phyloP scores from a whole-genome alignment of 139 green algal species.

The Desmodesmus armatus region DNA sequence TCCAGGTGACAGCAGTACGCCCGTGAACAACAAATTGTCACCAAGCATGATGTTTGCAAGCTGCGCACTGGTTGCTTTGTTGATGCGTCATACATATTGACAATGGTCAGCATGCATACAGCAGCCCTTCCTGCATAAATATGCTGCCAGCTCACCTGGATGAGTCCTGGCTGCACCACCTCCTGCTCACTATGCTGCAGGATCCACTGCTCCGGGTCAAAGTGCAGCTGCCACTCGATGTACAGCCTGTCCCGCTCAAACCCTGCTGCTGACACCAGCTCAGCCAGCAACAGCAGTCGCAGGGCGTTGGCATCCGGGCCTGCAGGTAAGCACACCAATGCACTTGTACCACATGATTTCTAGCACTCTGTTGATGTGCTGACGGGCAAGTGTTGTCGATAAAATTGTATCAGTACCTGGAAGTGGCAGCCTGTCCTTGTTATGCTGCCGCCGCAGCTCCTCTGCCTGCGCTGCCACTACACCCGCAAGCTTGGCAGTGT shows the following conservation, averaged over 20 bases:
- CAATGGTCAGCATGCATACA: neutral
- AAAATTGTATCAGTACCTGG: too few species aligned
- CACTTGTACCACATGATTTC: neutral
- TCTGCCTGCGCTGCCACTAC: slow-evolving; percentile 52
- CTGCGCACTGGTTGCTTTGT: too few species aligned
- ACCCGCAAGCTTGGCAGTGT: slow-evolving; percentile 42
- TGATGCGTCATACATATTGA: neutral
- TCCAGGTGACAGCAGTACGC: neutral
- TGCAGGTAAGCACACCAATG: slow-evolving; percentile 3
- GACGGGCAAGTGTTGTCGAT: slow-evolving; percentile 48
- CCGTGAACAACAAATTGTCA: neutral
- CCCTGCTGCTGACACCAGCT: slow-evolving; percentile 65
- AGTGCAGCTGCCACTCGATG: slow-evolving; percentile 64
- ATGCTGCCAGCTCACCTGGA: slow-evolving; percentile 35
- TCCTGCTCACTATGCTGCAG: slow-evolving; percentile 48
- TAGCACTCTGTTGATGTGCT: neutral
- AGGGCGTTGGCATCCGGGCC: slow-evolving; percentile 39
- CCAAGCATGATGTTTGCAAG: neutral
- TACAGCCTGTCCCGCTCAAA: slow-evolving; percentile 67
- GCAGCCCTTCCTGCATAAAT: neutral
- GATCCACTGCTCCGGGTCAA: slow-evolving; percentile 63
- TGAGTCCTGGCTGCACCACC: slow-evolving; percentile 50
- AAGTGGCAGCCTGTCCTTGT: too few species aligned
- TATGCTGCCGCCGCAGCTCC: slow-evolving; percentile 40
- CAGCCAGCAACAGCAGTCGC: slow-evolving; percentile 62